phyloP scores from a whole-genome alignment of 805 yeast genomes.

The Yamadazyma philogaea region DNA sequence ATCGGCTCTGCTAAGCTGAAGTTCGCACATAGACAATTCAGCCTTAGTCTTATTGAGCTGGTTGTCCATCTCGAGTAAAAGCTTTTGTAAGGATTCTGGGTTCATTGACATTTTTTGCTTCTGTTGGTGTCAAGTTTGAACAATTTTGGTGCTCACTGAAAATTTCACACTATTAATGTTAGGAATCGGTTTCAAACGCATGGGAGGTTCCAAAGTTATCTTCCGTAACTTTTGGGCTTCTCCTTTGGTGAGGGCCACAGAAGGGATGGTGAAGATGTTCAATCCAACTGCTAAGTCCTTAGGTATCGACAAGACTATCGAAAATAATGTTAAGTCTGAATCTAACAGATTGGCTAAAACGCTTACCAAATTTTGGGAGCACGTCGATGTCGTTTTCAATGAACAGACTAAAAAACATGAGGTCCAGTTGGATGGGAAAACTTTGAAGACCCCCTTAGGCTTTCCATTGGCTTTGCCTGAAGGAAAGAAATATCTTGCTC shows the following conservation, averaged over 20 bases:
- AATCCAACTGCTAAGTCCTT: slow-evolving; percentile 15
- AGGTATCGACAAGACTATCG: slow-evolving; percentile 37
- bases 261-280: slow-evolving; percentile 16
- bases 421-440: slow-evolving; percentile 68
- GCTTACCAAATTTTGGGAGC: slow-evolving; percentile 76
- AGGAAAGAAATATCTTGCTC: slow-evolving; percentile 60
- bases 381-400: slow-evolving; percentile 46
- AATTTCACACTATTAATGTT: slow-evolving; percentile 6
- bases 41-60: slow-evolving; percentile 58
- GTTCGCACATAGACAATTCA: slow-evolving; percentile 53
- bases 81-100: slow-evolving; percentile 49
- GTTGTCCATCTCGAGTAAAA: slow-evolving; percentile 63
- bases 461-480: slow-evolving; percentile 62
- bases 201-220: not conserved
- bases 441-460: slow-evolving; percentile 84
- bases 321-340: slow-evolving; percentile 54
- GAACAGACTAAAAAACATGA: slow-evolving; percentile 35
- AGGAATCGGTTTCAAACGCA: slow-evolving; percentile 7
- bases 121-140: not conserved
- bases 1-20: slow-evolving; percentile 48
- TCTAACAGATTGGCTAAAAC: slow-evolving; percentile 71
- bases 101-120: slow-evolving; percentile 38
- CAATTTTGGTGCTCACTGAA: slow-evolving; percentile 3
- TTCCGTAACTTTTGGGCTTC: not conserved
- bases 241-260: slow-evolving; percentile 14